phyloP scores from a whole-genome alignment of 2,329 filamentous ascomycete genomes.

The Trichophyton simii region DNA sequence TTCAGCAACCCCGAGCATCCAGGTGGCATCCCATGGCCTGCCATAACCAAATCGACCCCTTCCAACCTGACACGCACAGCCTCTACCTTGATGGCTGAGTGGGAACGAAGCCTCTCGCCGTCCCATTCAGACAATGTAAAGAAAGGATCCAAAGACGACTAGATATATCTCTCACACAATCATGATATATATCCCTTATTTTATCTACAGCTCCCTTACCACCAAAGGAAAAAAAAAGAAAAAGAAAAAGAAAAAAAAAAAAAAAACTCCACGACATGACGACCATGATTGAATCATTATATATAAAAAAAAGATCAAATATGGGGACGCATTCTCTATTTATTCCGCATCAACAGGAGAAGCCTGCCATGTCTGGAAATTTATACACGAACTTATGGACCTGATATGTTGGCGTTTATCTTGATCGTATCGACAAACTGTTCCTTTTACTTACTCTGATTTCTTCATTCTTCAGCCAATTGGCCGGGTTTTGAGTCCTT shows the following conservation, averaged over 20 bases:
- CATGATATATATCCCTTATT: background rate
- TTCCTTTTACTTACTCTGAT: background rate
- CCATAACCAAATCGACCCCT: slow-evolving; percentile 59
- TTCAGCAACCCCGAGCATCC: slow-evolving; percentile 23
- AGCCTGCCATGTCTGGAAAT: background rate
- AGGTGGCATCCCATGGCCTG: slow-evolving; percentile 49
- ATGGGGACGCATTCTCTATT: background rate
- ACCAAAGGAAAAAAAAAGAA: background rate
- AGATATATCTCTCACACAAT: background rate
- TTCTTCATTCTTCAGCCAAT: background rate
- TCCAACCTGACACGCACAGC: slow-evolving; percentile 70
- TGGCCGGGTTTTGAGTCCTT: background rate
- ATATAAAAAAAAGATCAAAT: background rate
- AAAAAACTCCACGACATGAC: background rate
- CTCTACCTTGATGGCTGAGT: slow-evolving; percentile 78
- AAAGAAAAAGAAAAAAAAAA: no score
- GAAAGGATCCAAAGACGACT: slow-evolving; percentile 2
- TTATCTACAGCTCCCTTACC: background rate
- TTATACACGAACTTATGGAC: background rate
- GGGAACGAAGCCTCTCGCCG: slow-evolving; percentile 65
- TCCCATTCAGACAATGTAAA: background rate
- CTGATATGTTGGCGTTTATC: background rate
- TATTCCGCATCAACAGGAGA: background rate
- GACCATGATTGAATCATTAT: background rate
- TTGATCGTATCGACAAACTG: background rate